These are phyloP conservation scores for Aquilaria malaccensis DNA, from an alignment of 345 rosid genomes.

Conservation along the genomic window DNA sequence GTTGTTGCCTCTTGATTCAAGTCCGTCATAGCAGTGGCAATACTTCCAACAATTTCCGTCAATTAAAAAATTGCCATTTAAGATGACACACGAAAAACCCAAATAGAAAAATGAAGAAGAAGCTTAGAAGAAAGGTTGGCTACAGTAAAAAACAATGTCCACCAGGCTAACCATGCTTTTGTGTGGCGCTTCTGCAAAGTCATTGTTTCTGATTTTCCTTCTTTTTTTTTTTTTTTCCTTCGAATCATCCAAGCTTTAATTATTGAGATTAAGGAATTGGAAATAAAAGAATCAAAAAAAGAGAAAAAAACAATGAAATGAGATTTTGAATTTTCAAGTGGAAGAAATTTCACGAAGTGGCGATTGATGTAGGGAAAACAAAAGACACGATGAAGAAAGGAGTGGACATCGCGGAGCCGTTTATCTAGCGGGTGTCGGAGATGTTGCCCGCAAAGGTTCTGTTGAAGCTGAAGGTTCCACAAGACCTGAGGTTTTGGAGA, in stretches of 20 bases:
- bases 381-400: too few relatives aligned
- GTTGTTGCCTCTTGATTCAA: neutral
- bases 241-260: too few relatives aligned
- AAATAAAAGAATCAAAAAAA: neutral
- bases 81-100: neutral
- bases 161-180: neutral
- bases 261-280: neutral
- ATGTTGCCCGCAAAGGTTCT: too few relatives aligned
- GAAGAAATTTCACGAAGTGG: constrained; percentile 4
- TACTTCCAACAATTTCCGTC: constrained; percentile 9
- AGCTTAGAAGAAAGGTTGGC: too few relatives aligned
- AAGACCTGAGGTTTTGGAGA: too few relatives aligned
- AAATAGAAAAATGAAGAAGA: too few relatives aligned
- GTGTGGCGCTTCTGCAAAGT: neutral
- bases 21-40: constrained; percentile 4
- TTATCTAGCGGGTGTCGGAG: too few relatives aligned
- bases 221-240: too few relatives aligned
- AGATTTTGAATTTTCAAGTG: too few relatives aligned
- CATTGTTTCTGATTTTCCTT: neutral
- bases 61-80: constrained; percentile 24
- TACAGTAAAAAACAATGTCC: too few relatives aligned
- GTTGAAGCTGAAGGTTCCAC: too few relatives aligned
- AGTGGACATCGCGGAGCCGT: too few relatives aligned
- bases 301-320: neutral
- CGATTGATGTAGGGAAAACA: constrained; percentile 2